These are phyloP conservation scores for Entomortierella beljakovae DNA, from an alignment of 192 early-diverging fungal genomes.

Conservation along the genomic window DNA sequence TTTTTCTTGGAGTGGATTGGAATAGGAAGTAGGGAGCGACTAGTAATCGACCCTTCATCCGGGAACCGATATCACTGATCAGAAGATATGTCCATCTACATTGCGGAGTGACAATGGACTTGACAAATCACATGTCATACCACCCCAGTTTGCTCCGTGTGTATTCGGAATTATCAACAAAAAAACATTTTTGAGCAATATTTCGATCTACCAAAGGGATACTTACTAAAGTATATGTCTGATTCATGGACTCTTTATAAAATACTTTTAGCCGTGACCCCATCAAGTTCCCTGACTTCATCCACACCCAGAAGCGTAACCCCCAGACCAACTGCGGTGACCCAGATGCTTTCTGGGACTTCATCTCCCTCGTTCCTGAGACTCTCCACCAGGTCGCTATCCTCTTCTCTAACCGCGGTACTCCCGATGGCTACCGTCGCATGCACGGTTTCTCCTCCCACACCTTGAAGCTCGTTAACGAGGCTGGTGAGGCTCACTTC, in stretches of 20 bases:
- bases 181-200: neutral
- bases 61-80: neutral
- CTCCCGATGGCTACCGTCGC: constrained; percentile 64
- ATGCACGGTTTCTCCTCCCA: constrained; percentile 68
- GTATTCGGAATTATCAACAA: constrained; percentile 1
- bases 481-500: constrained; percentile 62
- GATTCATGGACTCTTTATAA: neutral
- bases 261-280: constrained; percentile 51
- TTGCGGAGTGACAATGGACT: neutral
- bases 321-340: constrained; percentile 65
- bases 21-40: too few species aligned
- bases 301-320: constrained; percentile 74
- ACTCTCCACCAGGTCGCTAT: constrained; percentile 69
- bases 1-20: neutral
- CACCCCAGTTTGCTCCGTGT: neutral
- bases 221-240: constrained; percentile 28
- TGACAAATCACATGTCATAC: constrained; percentile 23
- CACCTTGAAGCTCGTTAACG: constrained; percentile 67
- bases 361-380: constrained; percentile 72
- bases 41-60: too few species aligned
- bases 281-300: constrained; percentile 67
- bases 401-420: constrained; percentile 70
- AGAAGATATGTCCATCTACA: neutral
- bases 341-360: constrained; percentile 72
- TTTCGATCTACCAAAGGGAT: neutral